Evolutionary conservation across 2,329 filamentous ascomycete genomes (phyloP).

Genomic region (Triangularia verruculosa): DNA sequence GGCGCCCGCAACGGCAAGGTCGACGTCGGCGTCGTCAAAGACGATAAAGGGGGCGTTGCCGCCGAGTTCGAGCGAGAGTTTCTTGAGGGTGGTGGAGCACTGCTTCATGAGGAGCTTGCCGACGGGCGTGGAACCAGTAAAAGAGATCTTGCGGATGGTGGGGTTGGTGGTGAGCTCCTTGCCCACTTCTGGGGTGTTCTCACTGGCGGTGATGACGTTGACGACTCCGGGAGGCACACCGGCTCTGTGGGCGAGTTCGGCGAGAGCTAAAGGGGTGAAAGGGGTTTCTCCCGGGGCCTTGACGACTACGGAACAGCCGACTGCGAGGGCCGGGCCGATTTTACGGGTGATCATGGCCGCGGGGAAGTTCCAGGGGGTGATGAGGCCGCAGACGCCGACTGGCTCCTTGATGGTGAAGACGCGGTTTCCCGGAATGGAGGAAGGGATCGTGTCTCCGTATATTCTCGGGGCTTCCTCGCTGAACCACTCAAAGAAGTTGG

Average conservation of each 20-base stretch:
- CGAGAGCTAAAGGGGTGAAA: conserved; percentile 82
- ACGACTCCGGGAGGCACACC: conserved; percentile 89
- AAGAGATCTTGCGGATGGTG: conserved; percentile 83
- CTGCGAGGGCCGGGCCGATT: conserved; percentile 73
- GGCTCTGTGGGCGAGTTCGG: conserved; percentile 80
- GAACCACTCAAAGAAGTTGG: conserved; percentile 79
- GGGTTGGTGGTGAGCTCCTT: conserved; percentile 72
- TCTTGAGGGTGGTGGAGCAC: conserved; percentile 78
- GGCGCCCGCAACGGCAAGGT: conserved; percentile 77
- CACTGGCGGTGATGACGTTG: conserved; percentile 77
- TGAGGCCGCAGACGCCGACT: conserved; percentile 77
- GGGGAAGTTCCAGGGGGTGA: conserved; percentile 89
- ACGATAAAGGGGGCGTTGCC: conserved; percentile 97
- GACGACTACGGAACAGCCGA: conserved; percentile 90
- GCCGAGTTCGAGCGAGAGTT: conserved; percentile 81
- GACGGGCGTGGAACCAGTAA: conserved; percentile 75
- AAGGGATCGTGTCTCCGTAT: conserved; percentile 73
- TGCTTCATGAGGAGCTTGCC: conserved; percentile 85
- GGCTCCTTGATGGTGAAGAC: conserved; percentile 79
- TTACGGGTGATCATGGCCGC: conserved; percentile 73
- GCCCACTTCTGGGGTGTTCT: conserved; percentile 79
- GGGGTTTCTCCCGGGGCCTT: conserved; percentile 93
- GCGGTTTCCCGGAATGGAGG: conserved; percentile 67
- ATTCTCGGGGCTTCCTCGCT: conserved; percentile 71
- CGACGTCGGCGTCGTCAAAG: conserved; percentile 91